phyloP scores from a whole-genome alignment of 441 rosid genomes.

The Omphalea diandra region DNA sequence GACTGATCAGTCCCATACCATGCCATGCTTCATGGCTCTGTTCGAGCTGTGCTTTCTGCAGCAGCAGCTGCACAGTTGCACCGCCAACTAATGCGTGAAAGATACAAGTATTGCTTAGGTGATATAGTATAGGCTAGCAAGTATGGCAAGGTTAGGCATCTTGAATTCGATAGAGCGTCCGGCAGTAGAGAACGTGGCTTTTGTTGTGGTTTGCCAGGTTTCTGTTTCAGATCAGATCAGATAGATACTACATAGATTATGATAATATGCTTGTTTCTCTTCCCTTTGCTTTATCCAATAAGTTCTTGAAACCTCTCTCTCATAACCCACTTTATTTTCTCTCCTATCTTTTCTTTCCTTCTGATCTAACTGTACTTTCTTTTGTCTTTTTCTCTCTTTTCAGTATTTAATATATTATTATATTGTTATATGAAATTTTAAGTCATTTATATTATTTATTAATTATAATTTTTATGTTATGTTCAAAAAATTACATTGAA shows the following conservation, averaged over 20 bases:
- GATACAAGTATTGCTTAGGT: no score
- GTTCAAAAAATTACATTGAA: no score
- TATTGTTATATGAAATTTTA: no score
- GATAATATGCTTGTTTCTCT: no score
- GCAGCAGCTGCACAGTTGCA: constrained; percentile 8
- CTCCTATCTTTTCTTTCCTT: background rate
- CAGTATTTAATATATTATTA: no score
- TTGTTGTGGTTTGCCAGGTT: constrained; percentile 30
- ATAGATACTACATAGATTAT: no score
- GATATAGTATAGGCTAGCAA: no score
- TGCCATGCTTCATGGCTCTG: background rate
- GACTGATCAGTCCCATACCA: background rate
- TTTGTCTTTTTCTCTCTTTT: constrained; percentile 37
- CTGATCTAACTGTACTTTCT: constrained; percentile 39
- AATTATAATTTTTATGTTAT: no score
- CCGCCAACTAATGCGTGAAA: background rate
- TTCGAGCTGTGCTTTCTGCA: background rate
- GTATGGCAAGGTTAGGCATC: constrained; percentile 1
- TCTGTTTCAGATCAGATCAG: constrained; percentile 8
- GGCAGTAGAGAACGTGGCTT: constrained; percentile 35
- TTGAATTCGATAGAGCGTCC: constrained; percentile 27
- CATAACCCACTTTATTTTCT: constrained; percentile 6
- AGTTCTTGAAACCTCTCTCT: constrained; percentile 18
- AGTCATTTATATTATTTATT: no score
- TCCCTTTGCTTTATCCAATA: constrained; percentile 20